Conservation (phyloP, 805 yeast genomes). For the Nakazawaea sp. region DNA sequence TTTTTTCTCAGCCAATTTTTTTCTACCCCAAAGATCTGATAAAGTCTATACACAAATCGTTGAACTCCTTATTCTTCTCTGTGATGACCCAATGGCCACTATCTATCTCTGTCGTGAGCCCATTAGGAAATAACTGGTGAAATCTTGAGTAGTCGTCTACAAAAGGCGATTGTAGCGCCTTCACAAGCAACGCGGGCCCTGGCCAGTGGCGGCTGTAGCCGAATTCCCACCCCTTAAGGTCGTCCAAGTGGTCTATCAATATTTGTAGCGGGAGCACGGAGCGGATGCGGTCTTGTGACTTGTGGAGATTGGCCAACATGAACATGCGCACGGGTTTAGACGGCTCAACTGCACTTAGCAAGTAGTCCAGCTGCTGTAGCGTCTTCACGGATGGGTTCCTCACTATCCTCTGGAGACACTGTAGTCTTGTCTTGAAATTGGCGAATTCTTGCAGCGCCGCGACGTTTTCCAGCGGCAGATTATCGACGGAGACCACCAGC, state of each 20-base stretch:
- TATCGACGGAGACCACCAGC: slow-evolving; percentile 68
- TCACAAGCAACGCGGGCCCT: slow-evolving; percentile 69
- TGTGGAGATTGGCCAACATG: slow-evolving; percentile 56
- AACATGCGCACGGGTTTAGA: slow-evolving; percentile 60
- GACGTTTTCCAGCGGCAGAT: slow-evolving; percentile 52
- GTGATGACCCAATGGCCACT: slow-evolving; percentile 91
- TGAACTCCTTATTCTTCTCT: slow-evolving; percentile 72
- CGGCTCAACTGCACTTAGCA: slow-evolving; percentile 55
- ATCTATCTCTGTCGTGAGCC: slow-evolving; percentile 60
- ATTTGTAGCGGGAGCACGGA: slow-evolving; percentile 64
- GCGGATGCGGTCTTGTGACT: slow-evolving; percentile 10
- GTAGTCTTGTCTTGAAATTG: slow-evolving; percentile 16
- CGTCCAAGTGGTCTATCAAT: slow-evolving; percentile 53
- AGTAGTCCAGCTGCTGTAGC: slow-evolving; percentile 36
- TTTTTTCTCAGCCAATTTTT: background rate
- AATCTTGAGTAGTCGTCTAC: slow-evolving; percentile 18
- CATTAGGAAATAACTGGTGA: slow-evolving; percentile 48
- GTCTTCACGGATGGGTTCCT: slow-evolving; percentile 14
- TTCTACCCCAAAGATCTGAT: slow-evolving; percentile 6
- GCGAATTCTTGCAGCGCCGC: slow-evolving; percentile 19
- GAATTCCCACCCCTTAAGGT: slow-evolving; percentile 68
- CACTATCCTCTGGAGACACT: background rate
- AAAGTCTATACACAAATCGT: slow-evolving; percentile 50
- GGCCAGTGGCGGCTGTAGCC: slow-evolving; percentile 41
- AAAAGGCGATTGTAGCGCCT: slow-evolving; percentile 60